Evolutionary conservation across 208 protist genomes (phyloP).

Genomic region (Herpetomonas tarakana): DNA sequence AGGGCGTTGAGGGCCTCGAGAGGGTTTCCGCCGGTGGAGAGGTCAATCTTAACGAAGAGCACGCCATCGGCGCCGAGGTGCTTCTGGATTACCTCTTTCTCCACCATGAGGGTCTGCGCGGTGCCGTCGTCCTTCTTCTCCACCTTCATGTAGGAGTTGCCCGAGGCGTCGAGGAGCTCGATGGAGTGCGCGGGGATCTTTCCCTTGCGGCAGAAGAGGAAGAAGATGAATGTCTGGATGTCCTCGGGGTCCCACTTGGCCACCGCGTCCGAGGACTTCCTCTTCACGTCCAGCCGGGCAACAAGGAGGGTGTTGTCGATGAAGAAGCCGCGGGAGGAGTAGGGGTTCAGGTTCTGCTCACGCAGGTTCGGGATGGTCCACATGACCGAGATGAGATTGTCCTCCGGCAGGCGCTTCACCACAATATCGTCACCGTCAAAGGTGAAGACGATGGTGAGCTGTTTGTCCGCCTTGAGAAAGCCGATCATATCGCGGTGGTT

Average conservation of each 20-base stretch:
- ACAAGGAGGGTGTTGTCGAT: conserved; percentile 43
- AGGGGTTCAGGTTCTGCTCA: conserved; percentile 70
- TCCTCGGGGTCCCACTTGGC: conserved; percentile 26
- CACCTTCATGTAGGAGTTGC: conserved; percentile 31
- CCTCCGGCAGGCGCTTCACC: conserved; percentile 18
- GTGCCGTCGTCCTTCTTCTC: conserved; percentile 37
- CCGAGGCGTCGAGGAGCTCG: conserved; percentile 44
- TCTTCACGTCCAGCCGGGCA: conserved; percentile 57
- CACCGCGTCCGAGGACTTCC: conserved; percentile 24
- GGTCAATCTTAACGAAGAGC: conserved; percentile 44
- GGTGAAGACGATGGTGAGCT: conserved; percentile 43
- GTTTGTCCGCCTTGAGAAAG: conserved; percentile 58
- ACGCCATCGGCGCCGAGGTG: conserved; percentile 27
- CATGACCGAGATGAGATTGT: conserved; percentile 34
- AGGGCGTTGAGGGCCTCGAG: conserved; percentile 49
- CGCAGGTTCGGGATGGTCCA: conserved; percentile 68
- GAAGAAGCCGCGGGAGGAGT: conserved; percentile 59
- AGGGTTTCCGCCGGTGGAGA: conserved; percentile 49
- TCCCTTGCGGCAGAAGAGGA: conserved; percentile 70
- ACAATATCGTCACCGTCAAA: conserved; percentile 79
- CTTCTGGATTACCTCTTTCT: conserved; percentile 25
- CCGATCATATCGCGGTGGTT: conserved; percentile 37
- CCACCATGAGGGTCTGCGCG: conserved; percentile 45
- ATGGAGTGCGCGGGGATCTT: conserved; percentile 69
- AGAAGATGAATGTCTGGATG: conserved; percentile 57